These are phyloP conservation scores for Cyberlindnera bimundalis DNA, from an alignment of 805 yeast genomes.

Conservation along the genomic window DNA sequence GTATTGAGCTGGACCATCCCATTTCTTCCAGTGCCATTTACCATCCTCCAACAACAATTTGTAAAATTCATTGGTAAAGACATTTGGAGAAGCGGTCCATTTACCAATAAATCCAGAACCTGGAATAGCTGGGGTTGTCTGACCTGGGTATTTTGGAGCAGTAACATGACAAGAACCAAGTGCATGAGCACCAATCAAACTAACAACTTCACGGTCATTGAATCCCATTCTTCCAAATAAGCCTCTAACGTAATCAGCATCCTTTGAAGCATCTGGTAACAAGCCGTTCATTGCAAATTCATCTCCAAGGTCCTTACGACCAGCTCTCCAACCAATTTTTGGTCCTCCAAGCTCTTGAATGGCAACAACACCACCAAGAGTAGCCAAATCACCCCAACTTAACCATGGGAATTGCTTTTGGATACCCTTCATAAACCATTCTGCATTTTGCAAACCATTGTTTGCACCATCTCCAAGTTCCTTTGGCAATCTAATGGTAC, in stretches of 20 bases:
- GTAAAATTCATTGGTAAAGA: constrained; percentile 73
- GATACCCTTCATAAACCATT: constrained; percentile 52
- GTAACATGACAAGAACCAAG: constrained; percentile 70
- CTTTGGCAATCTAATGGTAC: constrained; percentile 56
- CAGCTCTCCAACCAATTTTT: constrained; percentile 76
- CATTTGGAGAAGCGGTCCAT: constrained; percentile 81
- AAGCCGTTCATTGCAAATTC: constrained; percentile 59
- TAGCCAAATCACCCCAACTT: constrained; percentile 75
- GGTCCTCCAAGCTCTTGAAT: constrained; percentile 81
- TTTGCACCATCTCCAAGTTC: constrained; percentile 53
- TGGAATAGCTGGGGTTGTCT: constrained; percentile 24
- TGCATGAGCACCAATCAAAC: constrained; percentile 72
- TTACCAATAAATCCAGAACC: constrained; percentile 84
- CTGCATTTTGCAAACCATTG: constrained; percentile 48
- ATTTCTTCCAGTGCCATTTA: constrained; percentile 47
- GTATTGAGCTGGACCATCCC: constrained; percentile 63
- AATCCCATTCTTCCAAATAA: constrained; percentile 67
- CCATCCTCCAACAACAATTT: constrained; percentile 51
- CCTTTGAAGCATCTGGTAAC: constrained; percentile 70
- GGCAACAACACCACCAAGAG: constrained; percentile 76
- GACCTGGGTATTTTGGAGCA: constrained; percentile 27
- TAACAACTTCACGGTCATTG: constrained; percentile 68
- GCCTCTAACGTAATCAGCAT: constrained; percentile 58
- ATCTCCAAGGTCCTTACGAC: constrained; percentile 60
- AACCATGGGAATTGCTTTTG: constrained; percentile 63